A percentile compares a stretch with the other conserved stretches of the same genome.
Conservation (phyloP, 352 stramenopile species). For the Phytophthora sp. region DNA sequence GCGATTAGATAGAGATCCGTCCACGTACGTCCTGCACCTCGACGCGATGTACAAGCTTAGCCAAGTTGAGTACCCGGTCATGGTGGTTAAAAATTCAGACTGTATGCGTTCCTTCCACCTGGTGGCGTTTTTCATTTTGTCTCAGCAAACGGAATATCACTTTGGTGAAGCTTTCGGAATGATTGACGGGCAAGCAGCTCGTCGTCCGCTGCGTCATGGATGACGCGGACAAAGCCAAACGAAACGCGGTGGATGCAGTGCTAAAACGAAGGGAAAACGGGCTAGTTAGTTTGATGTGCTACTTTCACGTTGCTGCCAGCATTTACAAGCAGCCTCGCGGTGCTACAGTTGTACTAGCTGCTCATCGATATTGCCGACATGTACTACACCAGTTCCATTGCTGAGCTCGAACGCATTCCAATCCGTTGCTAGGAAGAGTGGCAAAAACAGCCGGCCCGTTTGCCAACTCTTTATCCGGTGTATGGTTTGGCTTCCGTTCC, state of each 20-base stretch:
- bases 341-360: background rate
- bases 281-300: constrained; percentile 7
- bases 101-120: constrained; percentile 26
- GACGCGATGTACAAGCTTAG: no score
- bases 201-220: no score
- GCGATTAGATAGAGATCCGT: no score
- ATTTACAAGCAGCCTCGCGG: background rate
- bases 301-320: constrained; percentile 4
- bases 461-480: background rate
- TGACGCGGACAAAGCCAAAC: background rate
- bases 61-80: no score
- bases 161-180: no score
- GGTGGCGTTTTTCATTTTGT: no score
- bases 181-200: no score
- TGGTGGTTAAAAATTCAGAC: no score
- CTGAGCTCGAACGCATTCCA: background rate
- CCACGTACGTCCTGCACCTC: no score
- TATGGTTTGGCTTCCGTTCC: background rate
- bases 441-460: background rate
- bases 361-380: background rate
- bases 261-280: constrained; percentile 4
- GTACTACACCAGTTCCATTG: background rate
- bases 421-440: background rate
- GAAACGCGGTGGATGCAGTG: background rate
- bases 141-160: no score